Evolutionary conservation across 2,329 filamentous ascomycete genomes (phyloP), one percentile per base, ranked within the genome.

Genomic region (Alternaria conjuncta): DNA sequence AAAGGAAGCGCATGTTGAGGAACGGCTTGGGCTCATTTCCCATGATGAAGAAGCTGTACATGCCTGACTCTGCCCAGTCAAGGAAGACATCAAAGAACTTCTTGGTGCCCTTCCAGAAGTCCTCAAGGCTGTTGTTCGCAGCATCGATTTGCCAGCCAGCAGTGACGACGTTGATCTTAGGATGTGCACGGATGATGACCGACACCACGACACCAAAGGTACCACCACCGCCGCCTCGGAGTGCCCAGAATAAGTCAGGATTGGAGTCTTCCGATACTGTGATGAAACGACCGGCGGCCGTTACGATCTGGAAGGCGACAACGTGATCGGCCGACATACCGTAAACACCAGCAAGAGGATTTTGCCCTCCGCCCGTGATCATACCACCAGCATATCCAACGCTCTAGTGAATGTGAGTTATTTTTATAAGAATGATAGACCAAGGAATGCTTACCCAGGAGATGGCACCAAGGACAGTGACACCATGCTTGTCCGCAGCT

Each of bases 351-450:
- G 82, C 82, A 41, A 88, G 70, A 10, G 85, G 85, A 15, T 82
- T 84, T 72, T 88, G 85, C 0, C 86, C 86, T 28, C 85, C 86
- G 3, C 84, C 85, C 8, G 68, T 66, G 13, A 77, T 68, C 67
- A 73, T 80, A 3, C 79, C 70, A 26, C 72, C 71, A 18, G 64
- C 81, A 72, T 84, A 79, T 13, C 86, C 86, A 8, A 88, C 85
- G 5, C 80, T 84, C 64, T 75, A 25, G 25, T 25, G 25, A 25
- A 25, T 25, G 25, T 25, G 25, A 25, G 25, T 25, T 25, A 25
- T 25, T 25, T 25, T 25, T 25, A 25, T 25, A 25, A 25, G 25
- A 25, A 25, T 26, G 25, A 10, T 26, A 26, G 25, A 26, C 8
- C 25, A 10, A 26, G 9, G 25, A 26, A 25, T 10, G 9, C 25